Evolutionary conservation across 1,284 basidiomycete genomes (phyloP).

Genomic region (Leccinum pachyderme): DNA sequence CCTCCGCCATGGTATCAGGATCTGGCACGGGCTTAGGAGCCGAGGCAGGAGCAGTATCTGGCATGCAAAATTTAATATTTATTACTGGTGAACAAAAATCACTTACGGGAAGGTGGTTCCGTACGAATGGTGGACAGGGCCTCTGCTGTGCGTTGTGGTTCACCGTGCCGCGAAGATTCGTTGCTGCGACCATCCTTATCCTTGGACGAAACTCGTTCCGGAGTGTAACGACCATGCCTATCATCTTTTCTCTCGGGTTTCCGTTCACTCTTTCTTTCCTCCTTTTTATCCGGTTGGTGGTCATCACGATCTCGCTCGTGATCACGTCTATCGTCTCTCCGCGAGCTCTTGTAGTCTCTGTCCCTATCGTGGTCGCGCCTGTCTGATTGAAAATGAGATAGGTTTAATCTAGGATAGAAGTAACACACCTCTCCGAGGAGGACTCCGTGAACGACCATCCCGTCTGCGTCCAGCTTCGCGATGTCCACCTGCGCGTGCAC

Average conservation of each 20-base stretch:
- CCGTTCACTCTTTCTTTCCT: slow-evolving; percentile 30
- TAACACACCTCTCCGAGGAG: slow-evolving; percentile 49
- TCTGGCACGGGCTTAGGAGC: slow-evolving; percentile 38
- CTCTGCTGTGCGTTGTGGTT: slow-evolving; percentile 22
- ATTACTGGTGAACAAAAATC: neutral
- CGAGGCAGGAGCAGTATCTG: slow-evolving; percentile 14
- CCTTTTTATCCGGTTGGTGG: slow-evolving; percentile 36
- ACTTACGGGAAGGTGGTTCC: slow-evolving; percentile 27
- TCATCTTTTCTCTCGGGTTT: slow-evolving; percentile 24
- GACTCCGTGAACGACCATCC: slow-evolving; percentile 68
- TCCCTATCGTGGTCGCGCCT: slow-evolving; percentile 32
- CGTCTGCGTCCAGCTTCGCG: slow-evolving; percentile 51
- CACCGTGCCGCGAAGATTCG: slow-evolving; percentile 22
- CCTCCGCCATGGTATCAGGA: slow-evolving; percentile 45
- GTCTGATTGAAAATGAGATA: slow-evolving; percentile 22
- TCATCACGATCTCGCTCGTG: slow-evolving; percentile 40
- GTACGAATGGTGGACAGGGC: slow-evolving; percentile 18
- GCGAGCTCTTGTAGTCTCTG: slow-evolving; percentile 41
- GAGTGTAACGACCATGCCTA: slow-evolving; percentile 19
- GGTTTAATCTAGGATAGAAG: neutral
- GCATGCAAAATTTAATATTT: slow-evolving; percentile 3
- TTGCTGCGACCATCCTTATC: slow-evolving; percentile 24
- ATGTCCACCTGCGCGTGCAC: slow-evolving; percentile 36
- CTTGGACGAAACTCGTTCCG: slow-evolving; percentile 25
- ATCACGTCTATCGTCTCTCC: slow-evolving; percentile 37